Conservation (phyloP, 2,329 filamentous ascomycete genomes). For the Bisporella sp. region DNA sequence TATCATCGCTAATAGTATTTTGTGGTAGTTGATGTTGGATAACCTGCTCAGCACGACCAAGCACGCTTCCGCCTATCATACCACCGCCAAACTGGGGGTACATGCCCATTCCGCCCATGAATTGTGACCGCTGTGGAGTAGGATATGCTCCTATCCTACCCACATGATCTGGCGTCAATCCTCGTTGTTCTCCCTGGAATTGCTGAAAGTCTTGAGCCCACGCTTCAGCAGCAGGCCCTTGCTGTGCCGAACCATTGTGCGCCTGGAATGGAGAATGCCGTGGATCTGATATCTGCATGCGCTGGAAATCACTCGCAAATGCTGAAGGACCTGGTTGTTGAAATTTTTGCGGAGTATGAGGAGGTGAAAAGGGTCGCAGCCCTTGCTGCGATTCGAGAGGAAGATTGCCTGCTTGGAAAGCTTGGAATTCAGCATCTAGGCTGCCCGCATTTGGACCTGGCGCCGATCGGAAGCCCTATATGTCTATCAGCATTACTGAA, state of each 20-base stretch:
- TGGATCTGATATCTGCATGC: conserved; percentile 32
- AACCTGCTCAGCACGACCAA: neutral
- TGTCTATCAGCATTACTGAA: neutral
- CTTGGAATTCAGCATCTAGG: conserved; percentile 61
- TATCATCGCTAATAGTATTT: conserved; percentile 27
- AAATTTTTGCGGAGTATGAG: conserved; percentile 10
- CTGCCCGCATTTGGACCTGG: conserved; percentile 44
- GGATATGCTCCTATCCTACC: conserved; percentile 6
- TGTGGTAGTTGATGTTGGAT: conserved; percentile 12
- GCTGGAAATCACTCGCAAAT: conserved; percentile 40
- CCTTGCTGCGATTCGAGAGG: conserved; percentile 26
- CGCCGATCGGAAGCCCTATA: conserved; percentile 54
- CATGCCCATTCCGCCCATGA: conserved; percentile 7
- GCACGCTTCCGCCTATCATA: conserved; percentile 15
- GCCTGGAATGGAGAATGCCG: conserved; percentile 26
- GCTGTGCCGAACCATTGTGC: conserved; percentile 12
- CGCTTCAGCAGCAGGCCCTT: conserved; percentile 15
- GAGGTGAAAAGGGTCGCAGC: conserved; percentile 9
- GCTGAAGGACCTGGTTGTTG: conserved; percentile 9
- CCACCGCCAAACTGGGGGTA: neutral
- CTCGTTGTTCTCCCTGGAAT: conserved; percentile 16
- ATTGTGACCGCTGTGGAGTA: neutral
- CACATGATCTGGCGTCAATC: conserved; percentile 12
- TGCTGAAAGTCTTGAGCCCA: conserved; percentile 57
- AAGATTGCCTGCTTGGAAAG: conserved; percentile 51